Evolutionary conservation across 2,329 filamentous ascomycete genomes (phyloP).

Genomic region (Ceratocystis colombiana): DNA sequence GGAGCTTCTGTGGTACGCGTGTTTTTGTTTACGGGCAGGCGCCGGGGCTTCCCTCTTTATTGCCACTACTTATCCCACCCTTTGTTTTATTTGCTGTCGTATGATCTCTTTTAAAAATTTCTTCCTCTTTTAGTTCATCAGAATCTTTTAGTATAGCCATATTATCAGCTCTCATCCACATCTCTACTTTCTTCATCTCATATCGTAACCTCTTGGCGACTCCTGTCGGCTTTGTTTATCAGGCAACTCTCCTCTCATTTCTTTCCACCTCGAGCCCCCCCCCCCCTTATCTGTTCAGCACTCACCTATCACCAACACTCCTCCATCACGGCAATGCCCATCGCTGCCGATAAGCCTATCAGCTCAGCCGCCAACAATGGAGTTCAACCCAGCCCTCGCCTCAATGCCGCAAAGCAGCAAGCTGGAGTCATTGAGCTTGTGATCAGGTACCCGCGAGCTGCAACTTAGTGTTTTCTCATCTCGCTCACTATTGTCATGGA

Average conservation of each 20-base stretch:
- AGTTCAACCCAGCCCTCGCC: background rate
- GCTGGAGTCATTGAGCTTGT: slow-evolving; percentile 14
- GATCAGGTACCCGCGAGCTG: slow-evolving; percentile 22
- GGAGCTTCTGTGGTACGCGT: background rate
- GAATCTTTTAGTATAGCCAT: slow-evolving; percentile 11
- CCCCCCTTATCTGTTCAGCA: background rate
- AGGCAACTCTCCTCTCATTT: background rate
- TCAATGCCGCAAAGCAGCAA: background rate
- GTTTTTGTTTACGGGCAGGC: background rate
- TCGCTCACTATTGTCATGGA: slow-evolving; percentile 26
- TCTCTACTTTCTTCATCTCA: slow-evolving; percentile 14
- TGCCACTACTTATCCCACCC: background rate
- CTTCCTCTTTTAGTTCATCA: background rate
- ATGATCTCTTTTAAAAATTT: background rate
- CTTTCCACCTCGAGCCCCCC: background rate
- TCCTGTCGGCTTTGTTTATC: background rate
- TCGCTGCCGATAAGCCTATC: background rate
- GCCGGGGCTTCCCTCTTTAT: background rate
- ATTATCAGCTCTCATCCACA: slow-evolving; percentile 9
- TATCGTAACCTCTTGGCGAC: slow-evolving; percentile 2
- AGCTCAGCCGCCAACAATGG: background rate
- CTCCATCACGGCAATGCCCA: slow-evolving; percentile 6
- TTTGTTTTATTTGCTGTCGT: background rate
- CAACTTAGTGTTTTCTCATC: slow-evolving; percentile 25
- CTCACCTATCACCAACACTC: background rate